A percentile compares a stretch with the other conserved stretches of the same genome.
Conservation (phyloP, 306 rosid species). For the Macrotyloma uniflorum region DNA sequence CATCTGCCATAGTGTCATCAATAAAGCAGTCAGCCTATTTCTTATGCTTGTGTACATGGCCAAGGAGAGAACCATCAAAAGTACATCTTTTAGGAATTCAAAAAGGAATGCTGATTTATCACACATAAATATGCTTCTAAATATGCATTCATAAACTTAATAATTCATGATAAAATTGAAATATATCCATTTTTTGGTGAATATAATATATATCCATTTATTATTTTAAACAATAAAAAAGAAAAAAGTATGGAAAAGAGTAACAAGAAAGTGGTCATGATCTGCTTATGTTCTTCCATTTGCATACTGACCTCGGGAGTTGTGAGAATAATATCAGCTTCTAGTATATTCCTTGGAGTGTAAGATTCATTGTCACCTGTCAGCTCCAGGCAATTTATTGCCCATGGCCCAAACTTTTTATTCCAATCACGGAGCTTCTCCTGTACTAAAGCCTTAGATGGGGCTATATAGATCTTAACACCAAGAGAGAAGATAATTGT, state of each 20-base stretch:
- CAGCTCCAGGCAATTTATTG: conserved; percentile 82
- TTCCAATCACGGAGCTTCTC: conserved; percentile 96
- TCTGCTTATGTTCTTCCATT: conserved; percentile 24
- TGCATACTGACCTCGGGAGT: conserved; percentile 85
- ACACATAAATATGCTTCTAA: conserved; percentile 3
- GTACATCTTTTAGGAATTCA: background rate
- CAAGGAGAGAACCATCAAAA: conserved; percentile 7
- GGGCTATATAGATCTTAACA: conserved; percentile 83
- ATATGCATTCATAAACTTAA: conserved; percentile 18
- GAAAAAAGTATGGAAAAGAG: conserved; percentile 4
- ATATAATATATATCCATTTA: background rate
- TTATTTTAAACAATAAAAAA: conserved; percentile 26
- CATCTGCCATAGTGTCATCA: conserved; percentile 35
- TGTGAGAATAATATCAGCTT: conserved; percentile 90
- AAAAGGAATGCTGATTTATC: conserved; percentile 6
- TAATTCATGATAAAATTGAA: conserved; percentile 11
- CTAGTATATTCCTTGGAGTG: conserved; percentile 70
- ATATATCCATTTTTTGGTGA: too few species aligned
- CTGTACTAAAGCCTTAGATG: conserved; percentile 96
- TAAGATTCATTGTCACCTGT: conserved; percentile 91
- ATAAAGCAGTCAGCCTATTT: conserved; percentile 38
- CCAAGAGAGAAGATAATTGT: conserved; percentile 44
- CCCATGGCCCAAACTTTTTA: conserved; percentile 78
- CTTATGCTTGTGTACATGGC: conserved; percentile 4
- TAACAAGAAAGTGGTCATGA: background rate